A percentile compares a stretch with the other conserved stretches of the same genome.
Evolutionary conservation across 1,284 basidiomycete species (phyloP).

Genomic region (Afroboletus lepidellus): DNA sequence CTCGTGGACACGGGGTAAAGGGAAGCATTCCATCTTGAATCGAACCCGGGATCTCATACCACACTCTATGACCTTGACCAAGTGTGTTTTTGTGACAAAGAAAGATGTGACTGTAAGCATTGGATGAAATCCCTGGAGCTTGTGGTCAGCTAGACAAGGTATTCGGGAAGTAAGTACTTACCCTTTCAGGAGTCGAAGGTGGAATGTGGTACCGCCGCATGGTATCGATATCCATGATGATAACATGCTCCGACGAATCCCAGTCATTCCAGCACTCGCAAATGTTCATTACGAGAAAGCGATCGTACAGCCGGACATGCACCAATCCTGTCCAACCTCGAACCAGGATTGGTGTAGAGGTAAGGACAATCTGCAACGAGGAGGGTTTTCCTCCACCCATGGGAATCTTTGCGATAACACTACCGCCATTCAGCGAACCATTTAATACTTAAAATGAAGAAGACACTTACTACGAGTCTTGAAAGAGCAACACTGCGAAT

Average conservation of each 20-base stretch:
- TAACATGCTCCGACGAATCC: neutral
- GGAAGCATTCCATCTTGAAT: slow-evolving; percentile 5
- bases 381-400: slow-evolving; percentile 5
- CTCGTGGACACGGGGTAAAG: neutral
- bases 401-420: slow-evolving; percentile 6
- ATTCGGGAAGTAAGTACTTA: neutral
- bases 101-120: neutral
- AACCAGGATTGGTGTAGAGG: neutral
- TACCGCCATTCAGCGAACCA: neutral
- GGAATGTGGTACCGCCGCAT: neutral
- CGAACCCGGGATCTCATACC: neutral
- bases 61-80: neutral
- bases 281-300: slow-evolving; percentile 10
- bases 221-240: slow-evolving; percentile 1
- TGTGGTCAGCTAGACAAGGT: neutral
- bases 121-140: neutral
- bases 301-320: slow-evolving; percentile 6
- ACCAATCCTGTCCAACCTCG: slow-evolving; percentile 2
- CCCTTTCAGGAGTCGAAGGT: neutral
- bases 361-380: neutral
- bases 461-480: slow-evolving; percentile 4
- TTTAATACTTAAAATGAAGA: neutral
- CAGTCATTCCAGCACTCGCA: neutral
- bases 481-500: slow-evolving; percentile 9
- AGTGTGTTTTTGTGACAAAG: neutral